A percentile compares a stretch with the other conserved stretches of the same genome.
phyloP scores from a whole-genome alignment of 495 filamentous ascomycete genomes.

The Penicillium herquei region DNA sequence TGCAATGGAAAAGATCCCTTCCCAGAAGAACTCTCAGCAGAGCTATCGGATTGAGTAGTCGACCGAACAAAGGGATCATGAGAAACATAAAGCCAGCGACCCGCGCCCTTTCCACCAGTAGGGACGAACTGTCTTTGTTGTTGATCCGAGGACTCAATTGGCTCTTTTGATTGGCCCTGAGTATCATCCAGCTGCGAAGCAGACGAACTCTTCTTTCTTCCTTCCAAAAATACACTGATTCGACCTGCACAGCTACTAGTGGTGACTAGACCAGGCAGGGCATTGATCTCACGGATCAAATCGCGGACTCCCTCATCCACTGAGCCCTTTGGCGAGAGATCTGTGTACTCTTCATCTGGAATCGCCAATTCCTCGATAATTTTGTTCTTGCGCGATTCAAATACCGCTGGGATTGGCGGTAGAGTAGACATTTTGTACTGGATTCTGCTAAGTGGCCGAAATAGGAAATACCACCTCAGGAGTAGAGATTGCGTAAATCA shows the following conservation, averaged over 20 bases:
- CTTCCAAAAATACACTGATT: constrained; percentile 83
- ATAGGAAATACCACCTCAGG: not conserved
- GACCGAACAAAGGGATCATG: constrained; percentile 61
- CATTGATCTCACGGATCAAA: constrained; percentile 75
- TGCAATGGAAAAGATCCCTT: constrained; percentile 14
- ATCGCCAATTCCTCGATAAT: constrained; percentile 65
- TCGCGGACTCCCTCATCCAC: constrained; percentile 74
- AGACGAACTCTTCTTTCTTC: constrained; percentile 45
- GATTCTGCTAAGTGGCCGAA: constrained; percentile 7
- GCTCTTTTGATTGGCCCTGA: not conserved
- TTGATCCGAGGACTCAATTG: no score
- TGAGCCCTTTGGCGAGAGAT: constrained; percentile 81
- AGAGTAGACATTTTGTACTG: not conserved
- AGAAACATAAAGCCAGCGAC: constrained; percentile 82
- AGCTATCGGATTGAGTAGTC: constrained; percentile 1
- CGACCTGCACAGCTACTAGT: constrained; percentile 90
- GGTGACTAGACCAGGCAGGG: constrained; percentile 69
- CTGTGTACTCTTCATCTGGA: constrained; percentile 65
- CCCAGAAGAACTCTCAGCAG: not conserved
- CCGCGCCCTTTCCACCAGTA: constrained; percentile 78
- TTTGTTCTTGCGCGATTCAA: constrained; percentile 57
- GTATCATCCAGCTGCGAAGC: constrained; percentile 8
- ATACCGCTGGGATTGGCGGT: constrained; percentile 36
- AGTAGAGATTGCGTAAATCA: no score
- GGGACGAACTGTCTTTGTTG: constrained; percentile 38